Percentiles rank a stretch among this genome's conserved stretches.
These are phyloP conservation scores for Capniomyces stellatus DNA, from an alignment of 371 early-diverging fungal genomes.

Conservation along the genomic window DNA sequence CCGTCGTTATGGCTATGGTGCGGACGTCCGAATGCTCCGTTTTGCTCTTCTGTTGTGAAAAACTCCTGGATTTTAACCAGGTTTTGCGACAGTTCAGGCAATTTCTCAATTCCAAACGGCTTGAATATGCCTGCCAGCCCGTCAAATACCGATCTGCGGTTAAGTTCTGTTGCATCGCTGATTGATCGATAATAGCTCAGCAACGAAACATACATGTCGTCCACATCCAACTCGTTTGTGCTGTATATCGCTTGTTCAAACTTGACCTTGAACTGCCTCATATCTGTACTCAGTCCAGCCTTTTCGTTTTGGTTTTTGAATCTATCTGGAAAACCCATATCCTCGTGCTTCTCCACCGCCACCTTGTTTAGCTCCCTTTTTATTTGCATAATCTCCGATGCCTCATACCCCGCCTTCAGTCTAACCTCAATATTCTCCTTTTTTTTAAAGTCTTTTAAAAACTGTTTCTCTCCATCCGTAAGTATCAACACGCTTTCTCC, in stretches of 20 bases:
- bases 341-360: neutral
- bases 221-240: constrained; percentile 27
- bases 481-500: constrained; percentile 81
- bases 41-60: too few relatives aligned
- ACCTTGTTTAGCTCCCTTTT: neutral
- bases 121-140: constrained; percentile 2
- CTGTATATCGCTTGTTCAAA: constrained; percentile 6
- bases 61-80: too few relatives aligned
- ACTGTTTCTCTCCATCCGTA: constrained; percentile 62
- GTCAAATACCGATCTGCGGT: constrained; percentile 3
- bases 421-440: constrained; percentile 83
- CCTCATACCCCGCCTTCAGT: constrained; percentile 72
- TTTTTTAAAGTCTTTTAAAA: constrained; percentile 49
- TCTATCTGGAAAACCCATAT: too few relatives aligned
- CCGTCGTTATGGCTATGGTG: too few relatives aligned
- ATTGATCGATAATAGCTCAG: constrained; percentile 41
- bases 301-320: too few relatives aligned
- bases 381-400: constrained; percentile 47
- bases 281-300: constrained; percentile 10
- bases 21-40: too few relatives aligned
- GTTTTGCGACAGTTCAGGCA: too few relatives aligned
- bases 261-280: constrained; percentile 8
- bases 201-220: constrained; percentile 39
- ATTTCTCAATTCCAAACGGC: constrained; percentile 7
- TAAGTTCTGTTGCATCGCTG: constrained; percentile 7